phyloP scores from a whole-genome alignment of 2,329 filamentous ascomycete genomes.

The Lecanosticta acicola region DNA sequence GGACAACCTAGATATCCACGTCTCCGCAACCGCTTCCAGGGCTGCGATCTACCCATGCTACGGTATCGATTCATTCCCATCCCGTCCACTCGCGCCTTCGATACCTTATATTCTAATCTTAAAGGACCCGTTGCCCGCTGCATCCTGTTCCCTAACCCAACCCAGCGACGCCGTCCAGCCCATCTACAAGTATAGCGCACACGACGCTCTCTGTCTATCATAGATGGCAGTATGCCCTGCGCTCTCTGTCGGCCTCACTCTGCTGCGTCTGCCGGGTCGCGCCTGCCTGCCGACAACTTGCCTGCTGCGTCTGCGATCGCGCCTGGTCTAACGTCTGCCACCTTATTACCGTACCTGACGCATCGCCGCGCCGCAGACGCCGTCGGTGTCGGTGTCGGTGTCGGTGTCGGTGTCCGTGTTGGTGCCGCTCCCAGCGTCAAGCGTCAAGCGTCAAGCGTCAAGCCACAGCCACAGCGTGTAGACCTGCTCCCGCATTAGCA shows the following conservation, averaged over 20 bases:
- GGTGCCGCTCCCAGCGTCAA: slow-evolving; percentile 24
- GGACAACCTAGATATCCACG: slow-evolving; percentile 9
- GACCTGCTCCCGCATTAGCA: no score
- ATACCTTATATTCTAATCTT: neutral
- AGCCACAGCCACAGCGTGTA: slow-evolving; percentile 25
- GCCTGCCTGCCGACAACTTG: neutral
- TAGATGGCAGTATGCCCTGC: neutral
- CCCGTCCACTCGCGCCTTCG: neutral
- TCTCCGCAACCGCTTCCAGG: slow-evolving; percentile 8
- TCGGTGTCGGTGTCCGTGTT: no score
- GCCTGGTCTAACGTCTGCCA: neutral
- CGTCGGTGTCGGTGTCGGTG: no score
- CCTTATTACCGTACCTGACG: neutral
- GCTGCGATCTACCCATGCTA: neutral
- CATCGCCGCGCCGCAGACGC: slow-evolving; percentile 7
- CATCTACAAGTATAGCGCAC: neutral
- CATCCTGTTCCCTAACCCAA: no score
- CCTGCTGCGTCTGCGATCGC: slow-evolving; percentile 1
- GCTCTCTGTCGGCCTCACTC: neutral
- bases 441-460: no score
- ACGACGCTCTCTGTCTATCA: neutral
- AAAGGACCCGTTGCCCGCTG: no score
- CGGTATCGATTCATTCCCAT: neutral
- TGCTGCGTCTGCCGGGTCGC: slow-evolving; percentile 2
- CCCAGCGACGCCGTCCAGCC: no score